Evolutionary conservation across 352 stramenopile genomes (phyloP), one percentile per base, ranked within the genome.

Genomic region (Phytophthora crassamura): DNA sequence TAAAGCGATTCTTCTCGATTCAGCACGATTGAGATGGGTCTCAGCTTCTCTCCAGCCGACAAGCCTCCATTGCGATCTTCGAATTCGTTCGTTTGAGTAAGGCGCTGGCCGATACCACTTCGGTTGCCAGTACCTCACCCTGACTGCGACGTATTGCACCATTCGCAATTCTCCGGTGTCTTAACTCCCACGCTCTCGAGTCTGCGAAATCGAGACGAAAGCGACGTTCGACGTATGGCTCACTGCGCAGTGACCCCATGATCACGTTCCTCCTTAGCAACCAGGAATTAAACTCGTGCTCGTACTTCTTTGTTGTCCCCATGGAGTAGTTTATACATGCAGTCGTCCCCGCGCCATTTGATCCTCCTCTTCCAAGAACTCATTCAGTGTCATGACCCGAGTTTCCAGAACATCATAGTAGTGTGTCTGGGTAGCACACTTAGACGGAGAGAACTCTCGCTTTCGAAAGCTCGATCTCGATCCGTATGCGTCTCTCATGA

Each of bases 151-250:
- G 22, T 25, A 25, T 25, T 25, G 22, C 22, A 25, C 22, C 22
- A 1, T 35, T 33, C 12, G 1, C 25, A 25, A 30, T 7, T 15
- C n/a, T 1, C 6, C n/a, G 39, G 16, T 14, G 42, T 20, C 52
- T 15, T 25, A 59, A 15, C 11, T 59, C 40, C 52, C 40, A 49
- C 11, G 30, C 52, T 20, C 39, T 33, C 2, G 51, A 48, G 38
- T 49, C 15, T 40, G 51, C 51, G 41, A 59, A 59, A 7, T 59
- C 39, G n/a, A 59, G 28, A 7, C 51, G 38, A 35, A 59, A 59
- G 7, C 38, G 51, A 4, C 51, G 51, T 15, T 59, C 39, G 20
- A 49, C 51, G 38, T 18, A 15, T 5, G 25, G 22, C 16, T 59
- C 51, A 1, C 28, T 16, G 10, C 41, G 38, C n/a, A 59, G 28